These are phyloP conservation scores for Talaromyces marneffei DNA, from an alignment of 2,329 filamentous ascomycete genomes.

Conservation along the genomic window DNA sequence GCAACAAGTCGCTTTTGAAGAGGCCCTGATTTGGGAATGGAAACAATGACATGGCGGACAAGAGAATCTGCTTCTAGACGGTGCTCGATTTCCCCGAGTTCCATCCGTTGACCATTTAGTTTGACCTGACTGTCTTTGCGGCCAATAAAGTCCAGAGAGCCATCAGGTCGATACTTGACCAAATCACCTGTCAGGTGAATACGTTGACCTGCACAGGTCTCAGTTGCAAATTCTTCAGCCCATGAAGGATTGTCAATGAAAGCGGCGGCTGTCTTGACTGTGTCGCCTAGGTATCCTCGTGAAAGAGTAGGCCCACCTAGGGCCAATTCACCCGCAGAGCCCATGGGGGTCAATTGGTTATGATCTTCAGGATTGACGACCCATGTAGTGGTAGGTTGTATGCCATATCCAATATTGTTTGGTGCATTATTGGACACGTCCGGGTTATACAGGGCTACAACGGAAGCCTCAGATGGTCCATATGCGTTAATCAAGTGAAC, in stretches of 20 bases:
- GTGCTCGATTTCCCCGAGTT: slow-evolving; percentile 38
- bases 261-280: slow-evolving; percentile 29
- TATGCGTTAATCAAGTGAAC: slow-evolving; percentile 12
- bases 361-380: slow-evolving; percentile 42
- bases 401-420: slow-evolving; percentile 27
- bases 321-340: slow-evolving; percentile 35
- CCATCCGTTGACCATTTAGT: slow-evolving; percentile 39
- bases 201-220: slow-evolving; percentile 29
- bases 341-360: slow-evolving; percentile 41
- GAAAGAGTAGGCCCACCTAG: slow-evolving; percentile 38
- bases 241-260: slow-evolving; percentile 37
- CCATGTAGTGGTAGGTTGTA: slow-evolving; percentile 39
- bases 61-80: slow-evolving; percentile 29
- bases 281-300: slow-evolving; percentile 42
- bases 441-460: slow-evolving; percentile 9
- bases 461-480: slow-evolving; percentile 12
- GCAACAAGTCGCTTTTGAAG: slow-evolving; percentile 12
- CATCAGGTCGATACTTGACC: slow-evolving; percentile 31
- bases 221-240: slow-evolving; percentile 36
- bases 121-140: slow-evolving; percentile 38
- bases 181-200: slow-evolving; percentile 33
- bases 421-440: slow-evolving; percentile 26
- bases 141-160: slow-evolving; percentile 29
- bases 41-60: slow-evolving; percentile 31
- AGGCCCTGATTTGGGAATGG: slow-evolving; percentile 7